Evolutionary conservation across 768 basidiomycete species (phyloP).

Genomic region (Suillus subluteus): DNA sequence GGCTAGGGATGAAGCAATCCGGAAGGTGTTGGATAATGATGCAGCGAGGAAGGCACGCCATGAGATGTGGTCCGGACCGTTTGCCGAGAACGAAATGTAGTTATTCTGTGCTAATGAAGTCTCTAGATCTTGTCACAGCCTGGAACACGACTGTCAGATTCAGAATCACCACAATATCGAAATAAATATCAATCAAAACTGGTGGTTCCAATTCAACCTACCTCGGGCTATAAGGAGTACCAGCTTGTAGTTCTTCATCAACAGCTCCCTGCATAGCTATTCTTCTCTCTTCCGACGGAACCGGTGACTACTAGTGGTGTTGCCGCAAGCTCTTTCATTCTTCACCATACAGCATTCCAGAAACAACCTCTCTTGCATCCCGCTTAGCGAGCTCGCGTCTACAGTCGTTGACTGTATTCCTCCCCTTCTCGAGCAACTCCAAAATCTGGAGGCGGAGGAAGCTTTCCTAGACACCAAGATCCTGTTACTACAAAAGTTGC

Average conservation of each 20-base stretch:
- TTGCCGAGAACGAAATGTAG: constrained; percentile 15
- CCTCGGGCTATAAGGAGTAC: neutral
- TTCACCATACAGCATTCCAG: neutral
- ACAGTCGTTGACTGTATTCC: neutral
- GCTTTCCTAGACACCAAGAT: neutral
- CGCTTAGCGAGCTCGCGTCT: constrained; percentile 3
- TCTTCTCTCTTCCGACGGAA: neutral
- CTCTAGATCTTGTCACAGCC: neutral
- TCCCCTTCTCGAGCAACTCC: constrained; percentile 6
- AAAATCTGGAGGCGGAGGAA: constrained; percentile 1
- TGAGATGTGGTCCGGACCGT: constrained; percentile 12
- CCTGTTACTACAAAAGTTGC: neutral
- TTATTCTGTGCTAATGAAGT: neutral
- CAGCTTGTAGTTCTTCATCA: neutral
- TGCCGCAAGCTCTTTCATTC: neutral
- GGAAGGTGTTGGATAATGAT: neutral
- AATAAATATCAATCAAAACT: neutral
- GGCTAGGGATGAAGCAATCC: constrained; percentile 31
- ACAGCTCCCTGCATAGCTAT: neutral
- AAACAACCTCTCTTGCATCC: neutral
- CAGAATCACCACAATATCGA: neutral
- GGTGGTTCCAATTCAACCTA: neutral
- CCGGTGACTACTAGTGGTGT: neutral
- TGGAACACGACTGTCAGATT: neutral
- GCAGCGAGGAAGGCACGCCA: neutral